Evolutionary conservation across 2,329 filamentous ascomycete species (phyloP), one percentile per base, ranked within the genome.

Genomic region (Bertia moriformis): DNA sequence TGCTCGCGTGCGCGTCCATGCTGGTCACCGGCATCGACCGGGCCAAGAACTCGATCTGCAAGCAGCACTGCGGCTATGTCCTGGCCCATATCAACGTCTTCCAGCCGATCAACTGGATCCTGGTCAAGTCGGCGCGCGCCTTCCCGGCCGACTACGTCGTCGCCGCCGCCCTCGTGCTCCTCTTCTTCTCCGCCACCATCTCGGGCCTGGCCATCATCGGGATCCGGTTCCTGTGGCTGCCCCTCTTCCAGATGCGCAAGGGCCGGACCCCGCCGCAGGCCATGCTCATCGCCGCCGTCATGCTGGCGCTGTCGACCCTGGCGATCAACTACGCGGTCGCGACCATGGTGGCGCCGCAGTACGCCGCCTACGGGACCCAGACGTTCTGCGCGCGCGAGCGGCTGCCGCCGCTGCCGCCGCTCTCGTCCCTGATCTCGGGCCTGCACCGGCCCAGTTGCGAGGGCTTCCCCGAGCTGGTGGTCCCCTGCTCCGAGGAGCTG

Each of bases 21-120:
- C 71, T 96, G 48, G 83, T 96, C 54, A 96, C 89, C 0, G 83
- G 78, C 47, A 87, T 96, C 52, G 91, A 98, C 71, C 96, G 96
- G 64, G 85, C 87, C 29, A 88, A 83, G 58, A 95, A 96, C 63
- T 95, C 88, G 3, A 65, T 93, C 45, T 98, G 91, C 71, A 89
- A 91, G 57, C 67, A 78, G 42, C 78, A 76, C 49, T 98, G 91
- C 55, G 91, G 91, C 45, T 98, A 95, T 60, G 83, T 96, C 38
- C 70, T 98, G 3, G 86, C 79, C 33, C 71, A 68, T 52, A 83
- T 93, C 56, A 86, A 93, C 56, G 78, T 96, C 48, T 93, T 95
- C 66, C 91, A 98, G 56, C 91, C 91, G 1, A 67, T 95, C 53
- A 96, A 98, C 62, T 93, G 81, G 73, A 66, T 93, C 42, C 75